Evolutionary conservation across 2,329 filamentous ascomycete species (phyloP).

Genomic region (Aspergillus costaricaensis): DNA sequence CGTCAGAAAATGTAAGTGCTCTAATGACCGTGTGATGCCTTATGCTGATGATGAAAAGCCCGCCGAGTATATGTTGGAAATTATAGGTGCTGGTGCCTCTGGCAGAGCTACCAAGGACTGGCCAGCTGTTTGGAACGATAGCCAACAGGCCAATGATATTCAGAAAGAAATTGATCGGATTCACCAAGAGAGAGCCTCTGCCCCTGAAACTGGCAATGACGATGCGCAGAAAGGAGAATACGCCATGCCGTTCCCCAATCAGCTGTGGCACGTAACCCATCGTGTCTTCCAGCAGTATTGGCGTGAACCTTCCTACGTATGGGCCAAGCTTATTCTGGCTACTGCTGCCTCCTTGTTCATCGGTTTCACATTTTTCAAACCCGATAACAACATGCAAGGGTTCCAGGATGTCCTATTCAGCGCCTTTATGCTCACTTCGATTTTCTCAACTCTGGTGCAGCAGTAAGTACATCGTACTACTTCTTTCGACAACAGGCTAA

Average conservation of each 20-base stretch:
- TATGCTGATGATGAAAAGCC: constrained; percentile 45
- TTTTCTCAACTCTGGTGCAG: constrained; percentile 58
- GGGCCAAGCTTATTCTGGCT: constrained; percentile 75
- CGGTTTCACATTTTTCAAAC: constrained; percentile 76
- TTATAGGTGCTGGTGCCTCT: constrained; percentile 61
- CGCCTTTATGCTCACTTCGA: constrained; percentile 72
- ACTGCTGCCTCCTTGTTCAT: constrained; percentile 67
- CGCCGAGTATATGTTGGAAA: constrained; percentile 70
- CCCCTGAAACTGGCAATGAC: constrained; percentile 42
- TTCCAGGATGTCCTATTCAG: constrained; percentile 85
- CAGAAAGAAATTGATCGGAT: constrained; percentile 61
- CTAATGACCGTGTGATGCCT: neutral
- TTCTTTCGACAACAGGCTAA: constrained; percentile 43
- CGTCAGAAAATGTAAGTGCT: constrained; percentile 57
- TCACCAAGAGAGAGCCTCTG: constrained; percentile 50
- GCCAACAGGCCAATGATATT: constrained; percentile 56
- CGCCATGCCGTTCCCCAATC: constrained; percentile 68
- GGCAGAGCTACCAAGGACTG: constrained; percentile 68
- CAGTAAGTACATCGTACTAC: constrained; percentile 42
- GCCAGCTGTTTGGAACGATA: constrained; percentile 62
- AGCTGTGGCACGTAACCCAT: constrained; percentile 66
- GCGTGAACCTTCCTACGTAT: constrained; percentile 83
- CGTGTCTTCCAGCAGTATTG: constrained; percentile 89
- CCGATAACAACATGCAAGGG: constrained; percentile 71
- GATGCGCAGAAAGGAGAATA: constrained; percentile 67